A percentile compares a stretch with the other conserved stretches of the same genome.
These are phyloP conservation scores for Thermochaetoides thermophila DNA, from an alignment of 495 filamentous ascomycete genomes.

Conservation along the genomic window DNA sequence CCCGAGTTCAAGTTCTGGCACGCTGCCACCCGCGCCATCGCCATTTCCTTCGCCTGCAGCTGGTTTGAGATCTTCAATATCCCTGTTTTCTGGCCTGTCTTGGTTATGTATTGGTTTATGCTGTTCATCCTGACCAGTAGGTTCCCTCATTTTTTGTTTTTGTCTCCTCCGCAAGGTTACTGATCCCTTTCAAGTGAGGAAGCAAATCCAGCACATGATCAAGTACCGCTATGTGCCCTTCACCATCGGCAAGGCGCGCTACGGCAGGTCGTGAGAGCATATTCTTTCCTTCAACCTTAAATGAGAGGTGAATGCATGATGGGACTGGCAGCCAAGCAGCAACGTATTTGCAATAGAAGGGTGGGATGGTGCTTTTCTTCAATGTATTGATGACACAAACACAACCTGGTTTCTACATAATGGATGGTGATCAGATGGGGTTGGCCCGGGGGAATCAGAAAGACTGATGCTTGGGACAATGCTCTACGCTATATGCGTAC, in stretches of 20 bases:
- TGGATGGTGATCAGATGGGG: too few species aligned
- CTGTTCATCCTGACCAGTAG: conserved; percentile 86
- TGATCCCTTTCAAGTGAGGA: conserved; percentile 49
- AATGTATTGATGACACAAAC: too few species aligned
- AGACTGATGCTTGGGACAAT: too few species aligned
- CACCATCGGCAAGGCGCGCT: conserved; percentile 79
- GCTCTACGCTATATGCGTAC: too few species aligned
- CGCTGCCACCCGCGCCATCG: conserved; percentile 73
- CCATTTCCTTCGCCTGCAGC: conserved; percentile 71
- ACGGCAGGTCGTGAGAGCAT: conserved; percentile 39
- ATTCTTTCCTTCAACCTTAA: too few species aligned
- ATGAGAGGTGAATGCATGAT: too few species aligned
- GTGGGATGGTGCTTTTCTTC: too few species aligned
- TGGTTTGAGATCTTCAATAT: conserved; percentile 93
- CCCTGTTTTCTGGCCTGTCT: conserved; percentile 95
- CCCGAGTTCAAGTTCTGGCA: conserved; percentile 99
- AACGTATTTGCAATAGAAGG: too few species aligned
- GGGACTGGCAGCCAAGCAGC: too few species aligned
- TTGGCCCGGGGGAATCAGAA: too few species aligned
- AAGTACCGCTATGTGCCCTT: conserved; percentile 99
- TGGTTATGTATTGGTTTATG: conserved; percentile 97
- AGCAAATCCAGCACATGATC: conserved; percentile 99
- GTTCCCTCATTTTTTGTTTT: conserved; percentile 17
- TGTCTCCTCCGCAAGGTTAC: conserved; percentile 13
- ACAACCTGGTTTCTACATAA: too few species aligned